Evolutionary conservation across 1,284 basidiomycete genomes (phyloP).

Genomic region (Leccinum fallax): DNA sequence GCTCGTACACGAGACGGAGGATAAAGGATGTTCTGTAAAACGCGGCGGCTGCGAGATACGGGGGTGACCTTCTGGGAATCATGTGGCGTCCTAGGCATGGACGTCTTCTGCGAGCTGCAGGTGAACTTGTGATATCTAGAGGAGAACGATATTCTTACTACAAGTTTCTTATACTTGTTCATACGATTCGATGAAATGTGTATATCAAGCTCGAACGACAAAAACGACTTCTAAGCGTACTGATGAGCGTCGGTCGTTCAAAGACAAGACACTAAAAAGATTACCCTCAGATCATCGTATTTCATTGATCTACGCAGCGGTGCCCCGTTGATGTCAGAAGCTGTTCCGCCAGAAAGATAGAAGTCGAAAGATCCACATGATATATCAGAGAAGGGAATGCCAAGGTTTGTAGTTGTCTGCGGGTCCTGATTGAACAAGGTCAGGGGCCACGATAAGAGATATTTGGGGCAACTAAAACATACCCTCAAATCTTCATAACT

Average conservation of each 20-base stretch:
- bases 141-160: constrained; percentile 8
- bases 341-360: background rate
- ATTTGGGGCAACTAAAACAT: background rate
- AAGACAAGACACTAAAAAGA: background rate
- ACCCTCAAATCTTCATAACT: constrained; percentile 24
- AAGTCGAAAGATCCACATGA: constrained; percentile 5
- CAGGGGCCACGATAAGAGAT: background rate
- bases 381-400: background rate
- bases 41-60: background rate
- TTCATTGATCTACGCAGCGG: background rate
- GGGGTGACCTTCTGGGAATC: background rate
- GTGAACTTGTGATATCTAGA: background rate
- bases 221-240: constrained; percentile 9
- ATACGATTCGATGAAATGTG: background rate
- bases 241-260: constrained; percentile 1
- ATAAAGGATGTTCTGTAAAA: constrained; percentile 6
- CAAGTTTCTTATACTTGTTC: constrained; percentile 8
- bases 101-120: background rate
- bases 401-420: background rate
- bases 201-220: background rate
- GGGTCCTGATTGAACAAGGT: background rate
- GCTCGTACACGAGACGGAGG: constrained; percentile 5
- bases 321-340: background rate
- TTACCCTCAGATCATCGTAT: constrained; percentile 4
- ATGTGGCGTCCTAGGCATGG: background rate